A percentile compares a stretch with the other conserved stretches of the same genome.
Conservation (phyloP, 2,329 filamentous ascomycete species). For the Arthrobotrys sinensis region DNA sequence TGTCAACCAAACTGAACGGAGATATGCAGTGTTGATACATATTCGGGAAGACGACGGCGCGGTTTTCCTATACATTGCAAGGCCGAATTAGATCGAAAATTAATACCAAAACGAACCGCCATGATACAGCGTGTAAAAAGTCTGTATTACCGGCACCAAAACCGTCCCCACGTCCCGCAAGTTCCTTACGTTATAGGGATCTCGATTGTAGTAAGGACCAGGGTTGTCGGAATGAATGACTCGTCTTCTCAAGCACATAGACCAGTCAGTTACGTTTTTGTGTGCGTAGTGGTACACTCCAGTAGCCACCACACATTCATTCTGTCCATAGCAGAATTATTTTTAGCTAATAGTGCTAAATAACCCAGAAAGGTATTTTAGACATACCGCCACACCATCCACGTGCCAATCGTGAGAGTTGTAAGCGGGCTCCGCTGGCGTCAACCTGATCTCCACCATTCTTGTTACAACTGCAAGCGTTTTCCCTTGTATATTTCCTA, state of each 20-base stretch:
- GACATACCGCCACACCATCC: conserved; percentile 6
- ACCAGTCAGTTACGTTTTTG: not conserved
- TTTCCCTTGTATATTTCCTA: not conserved
- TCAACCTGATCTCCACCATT: not conserved
- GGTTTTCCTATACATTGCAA: conserved; percentile 66
- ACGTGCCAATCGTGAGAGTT: not conserved
- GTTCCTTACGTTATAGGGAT: too few relatives aligned
- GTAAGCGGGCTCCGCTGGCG: not conserved
- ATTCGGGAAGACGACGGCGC: conserved; percentile 74
- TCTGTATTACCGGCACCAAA: too few relatives aligned
- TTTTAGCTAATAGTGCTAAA: too few relatives aligned
- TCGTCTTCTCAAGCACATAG: too few relatives aligned
- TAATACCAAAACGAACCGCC: too few relatives aligned
- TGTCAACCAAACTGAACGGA: conserved; percentile 67
- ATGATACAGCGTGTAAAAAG: too few relatives aligned
- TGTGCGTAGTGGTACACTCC: conserved; percentile 2
- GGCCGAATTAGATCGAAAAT: too few relatives aligned
- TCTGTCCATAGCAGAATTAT: not conserved
- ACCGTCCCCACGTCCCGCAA: not conserved
- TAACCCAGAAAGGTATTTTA: too few relatives aligned
- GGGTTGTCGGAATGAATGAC: not conserved
- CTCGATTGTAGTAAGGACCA: too few relatives aligned
- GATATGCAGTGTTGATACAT: conserved; percentile 71
- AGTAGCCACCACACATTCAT: not conserved
- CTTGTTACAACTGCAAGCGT: not conserved